Evolutionary conservation across 2,329 filamentous ascomycete species (phyloP), one percentile per base, ranked within the genome.

Genomic region (Corniculantispora saksenae): DNA sequence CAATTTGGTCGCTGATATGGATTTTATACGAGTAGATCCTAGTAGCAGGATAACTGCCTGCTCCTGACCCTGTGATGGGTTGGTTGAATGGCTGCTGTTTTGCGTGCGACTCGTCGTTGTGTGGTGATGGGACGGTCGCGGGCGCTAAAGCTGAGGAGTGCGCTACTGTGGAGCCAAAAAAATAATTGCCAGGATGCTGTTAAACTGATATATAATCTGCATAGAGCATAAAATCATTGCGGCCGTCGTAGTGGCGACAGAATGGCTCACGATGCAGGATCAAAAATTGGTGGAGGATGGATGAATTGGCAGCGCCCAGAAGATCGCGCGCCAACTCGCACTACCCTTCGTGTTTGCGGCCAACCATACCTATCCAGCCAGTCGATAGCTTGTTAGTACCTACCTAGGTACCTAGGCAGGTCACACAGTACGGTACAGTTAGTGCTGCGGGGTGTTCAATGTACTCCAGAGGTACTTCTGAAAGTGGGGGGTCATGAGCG

Each of bases 1-100:
- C 74, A 70, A 68, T 68, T 69, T 43, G 63, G 54, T 63, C 15
- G 21, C 35, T 47, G 23, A 19, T 27, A 1, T 2, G n/a, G n/a
- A 13, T 38, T 7, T 12, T 25, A 10, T 54, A n/a, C 25, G 48
- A 47, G 38, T 10, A 55, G 13, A 55, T 5, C 10, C 12, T 15
- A 29, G 50, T n/a, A 47, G 35, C 48, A 21, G 32, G n/a, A 32
- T 27, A 47, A 25, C 50, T 55, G 35, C 27, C 50, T 27, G 21
- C 13, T 55, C 10, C 25, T 13, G 47, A 54, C 10, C 17, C 15
- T 13, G 29, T 29, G n/a, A 19, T 45, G 45, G 57, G 69, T 54
- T 63, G 56, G 43, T 43, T 43, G 64, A 59, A 63, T 62, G 67
- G 57, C 53, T 56, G 35, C 9, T 50, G 23, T 48, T 43, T 17